Percentiles rank a stretch among this genome's conserved stretches.
phyloP scores from a whole-genome alignment of 345 rosid genomes.

The Trapa incisa region DNA sequence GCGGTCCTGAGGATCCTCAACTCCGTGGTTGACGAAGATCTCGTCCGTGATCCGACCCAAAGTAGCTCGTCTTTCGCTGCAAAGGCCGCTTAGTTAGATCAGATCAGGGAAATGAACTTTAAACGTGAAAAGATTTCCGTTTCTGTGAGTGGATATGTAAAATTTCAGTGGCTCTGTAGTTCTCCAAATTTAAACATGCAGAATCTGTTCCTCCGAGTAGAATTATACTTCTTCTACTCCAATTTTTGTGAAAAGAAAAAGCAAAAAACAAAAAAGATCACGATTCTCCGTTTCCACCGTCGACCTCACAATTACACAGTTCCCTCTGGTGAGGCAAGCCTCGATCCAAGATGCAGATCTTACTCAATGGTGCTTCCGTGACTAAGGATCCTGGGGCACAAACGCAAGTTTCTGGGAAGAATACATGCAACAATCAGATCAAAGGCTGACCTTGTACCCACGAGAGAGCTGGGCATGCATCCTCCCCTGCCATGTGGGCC shows the following conservation, averaged over 20 bases:
- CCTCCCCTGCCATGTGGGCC: background rate
- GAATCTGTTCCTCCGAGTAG: too few relatives aligned
- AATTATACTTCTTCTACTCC: too few relatives aligned
- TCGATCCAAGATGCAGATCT: too few relatives aligned
- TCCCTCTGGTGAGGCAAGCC: too few relatives aligned
- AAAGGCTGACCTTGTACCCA: background rate
- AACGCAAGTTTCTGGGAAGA: background rate
- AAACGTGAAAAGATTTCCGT: too few relatives aligned
- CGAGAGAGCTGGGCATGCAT: background rate
- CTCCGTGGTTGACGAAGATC: background rate
- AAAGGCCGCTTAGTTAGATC: constrained; percentile 10
- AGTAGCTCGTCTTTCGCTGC: constrained; percentile 1
- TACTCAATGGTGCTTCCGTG: background rate
- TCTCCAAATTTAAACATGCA: too few relatives aligned
- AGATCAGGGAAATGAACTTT: background rate
- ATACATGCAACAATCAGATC: background rate
- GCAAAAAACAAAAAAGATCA: too few relatives aligned
- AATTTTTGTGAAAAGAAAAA: too few relatives aligned
- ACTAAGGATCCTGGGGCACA: background rate
- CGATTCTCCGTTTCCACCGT: too few relatives aligned
- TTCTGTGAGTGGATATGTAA: too few relatives aligned
- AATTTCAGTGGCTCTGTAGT: too few relatives aligned
- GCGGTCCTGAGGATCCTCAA: background rate
- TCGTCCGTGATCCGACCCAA: constrained; percentile 3
- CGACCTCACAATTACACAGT: too few relatives aligned